A percentile compares a stretch with the other conserved stretches of the same genome.
These are phyloP conservation scores for Starmerella vitae DNA, from an alignment of 805 yeast species.

Conservation along the genomic window DNA sequence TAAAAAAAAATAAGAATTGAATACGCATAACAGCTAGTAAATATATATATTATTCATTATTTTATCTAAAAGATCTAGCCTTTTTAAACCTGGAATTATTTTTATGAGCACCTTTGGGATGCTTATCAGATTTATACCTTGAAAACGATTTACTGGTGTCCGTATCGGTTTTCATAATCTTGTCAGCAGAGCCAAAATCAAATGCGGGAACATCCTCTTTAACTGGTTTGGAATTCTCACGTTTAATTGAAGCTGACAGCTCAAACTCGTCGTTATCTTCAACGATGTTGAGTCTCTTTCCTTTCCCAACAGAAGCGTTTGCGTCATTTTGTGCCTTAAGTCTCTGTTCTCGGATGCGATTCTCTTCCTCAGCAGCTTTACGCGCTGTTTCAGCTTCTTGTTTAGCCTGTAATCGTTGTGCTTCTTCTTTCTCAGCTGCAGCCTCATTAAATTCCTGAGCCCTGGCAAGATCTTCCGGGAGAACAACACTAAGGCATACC, in stretches of 20 bases:
- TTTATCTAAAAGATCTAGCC: conserved; percentile 10
- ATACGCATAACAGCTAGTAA: neutral
- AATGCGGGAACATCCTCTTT: conserved; percentile 18
- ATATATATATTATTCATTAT: neutral
- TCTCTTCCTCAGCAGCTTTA: neutral
- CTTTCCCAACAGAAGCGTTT: neutral
- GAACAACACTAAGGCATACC: conserved; percentile 3
- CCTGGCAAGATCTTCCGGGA: conserved; percentile 3
- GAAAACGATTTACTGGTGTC: conserved; percentile 3
- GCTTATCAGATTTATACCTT: conserved; percentile 1
- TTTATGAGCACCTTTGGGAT: conserved; percentile 10
- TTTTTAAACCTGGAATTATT: conserved; percentile 14
- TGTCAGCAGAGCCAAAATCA: conserved; percentile 23
- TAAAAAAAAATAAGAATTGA: too few species aligned
- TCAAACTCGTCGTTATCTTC: conserved; percentile 14
- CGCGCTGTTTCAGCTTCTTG: neutral
- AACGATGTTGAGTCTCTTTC: conserved; percentile 16
- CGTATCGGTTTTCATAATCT: conserved; percentile 14
- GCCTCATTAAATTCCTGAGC: conserved; percentile 3
- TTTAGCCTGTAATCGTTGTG: neutral
- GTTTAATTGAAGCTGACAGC: conserved; percentile 2
- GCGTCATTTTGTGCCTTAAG: neutral
- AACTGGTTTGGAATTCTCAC: neutral
- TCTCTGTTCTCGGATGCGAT: neutral
- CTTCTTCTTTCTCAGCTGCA: neutral